Evolutionary conservation across 441 rosid species (phyloP), one percentile per base, ranked within the genome.

Genomic region (Breynia disticha): DNA sequence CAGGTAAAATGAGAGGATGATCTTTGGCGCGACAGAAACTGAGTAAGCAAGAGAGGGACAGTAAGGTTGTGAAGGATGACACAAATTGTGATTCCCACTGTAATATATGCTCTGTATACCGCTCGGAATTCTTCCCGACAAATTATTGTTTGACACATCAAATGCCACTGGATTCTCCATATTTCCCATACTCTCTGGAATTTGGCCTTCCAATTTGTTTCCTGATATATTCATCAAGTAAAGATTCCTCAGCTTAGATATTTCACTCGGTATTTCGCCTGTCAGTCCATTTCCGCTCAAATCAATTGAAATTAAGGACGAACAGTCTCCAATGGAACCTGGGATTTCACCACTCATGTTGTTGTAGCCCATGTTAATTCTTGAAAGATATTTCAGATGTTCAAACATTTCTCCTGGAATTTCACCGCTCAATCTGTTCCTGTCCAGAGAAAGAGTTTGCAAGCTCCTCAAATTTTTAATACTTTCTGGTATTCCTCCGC

Each of bases 91-190:
- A 28, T 28, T 28, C 3, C 35, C 35, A 28, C 35, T 28, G 35
- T 28, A 28, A 28, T 28, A 28, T 0, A 28, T 28, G 35, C 35
- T 28, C 7, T 28, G 35, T 4, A 28, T 28, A 5, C 75, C 86
- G 1, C 21, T 39, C 7, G 93, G 93, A 21, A 84, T 54, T 57
- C 58, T 62, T 0, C 93, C 88, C 1, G 57, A 35, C 62, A 84
- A 72, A 37, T 79, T 69, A 61, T 84, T 82, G 64, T 59, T 54
- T 3, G 88, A 82, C 64, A 84, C 69, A 62, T 84, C 88, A 6
- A 84, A 81, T 9, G 78, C 76, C 0, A 83, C 79, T 58, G 82
- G 80, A 16, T 86, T 79, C 4, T 65, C 68, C 86, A 84, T 84
- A 66, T 43, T 53, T 16, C 70, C 67, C 28, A 84, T 78, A 56